Base-by-base conservation (phyloP, 176 grass and related monocot genomes). In the Musa schizocarpa region DNA sequence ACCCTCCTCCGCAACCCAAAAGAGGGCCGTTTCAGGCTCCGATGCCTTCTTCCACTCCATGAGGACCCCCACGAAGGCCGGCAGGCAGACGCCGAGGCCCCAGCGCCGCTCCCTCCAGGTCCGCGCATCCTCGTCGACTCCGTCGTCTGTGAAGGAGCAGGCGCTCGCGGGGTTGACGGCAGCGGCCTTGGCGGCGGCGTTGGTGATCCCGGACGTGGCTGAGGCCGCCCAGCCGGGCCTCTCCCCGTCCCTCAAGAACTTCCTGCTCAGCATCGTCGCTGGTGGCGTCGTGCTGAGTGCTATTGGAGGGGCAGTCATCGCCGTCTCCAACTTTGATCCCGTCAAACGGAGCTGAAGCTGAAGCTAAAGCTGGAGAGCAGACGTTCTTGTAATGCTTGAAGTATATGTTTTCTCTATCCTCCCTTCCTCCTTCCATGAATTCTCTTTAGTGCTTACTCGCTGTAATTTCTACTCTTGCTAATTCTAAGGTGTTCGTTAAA, bases 201-300 rank as follows among this genome's bases (percentile, higher is more conserved):
- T 77, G 64, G 55, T 83, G 74, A 75, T 83, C 19, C 81, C 81
- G 13, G 81, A 83, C 54, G 52, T 83, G 17, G 81, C 81, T 0
- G 81, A 83, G 74, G 81, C 81, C 1, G 81, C 81, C 8, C 74
- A 83, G 24, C 27, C 74, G 0, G 81, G 81, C 8, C 5, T 83
- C 17, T 77, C 81, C 5, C 81, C 81, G n/a, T 83, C 81, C 16
- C 65, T 83, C 53, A 83, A 83, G 54, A 83, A 82, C 80, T 82
- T 82, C 63, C 68, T 82, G 48, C 80, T 82, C 73, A 82, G 80
- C 72, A 82, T 82, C 9, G 81, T 77, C 11, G 76, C 81, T 11
- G 81, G 81, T 25, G 81, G 81, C 14, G 81, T 72, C 8, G 81
- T 83, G 73, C 25, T 83, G 9, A 65, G 52, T 9, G 81, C 51